These are phyloP conservation scores for Myochromella boudieri DNA, from an alignment of 768 basidiomycete species.

Conservation along the genomic window DNA sequence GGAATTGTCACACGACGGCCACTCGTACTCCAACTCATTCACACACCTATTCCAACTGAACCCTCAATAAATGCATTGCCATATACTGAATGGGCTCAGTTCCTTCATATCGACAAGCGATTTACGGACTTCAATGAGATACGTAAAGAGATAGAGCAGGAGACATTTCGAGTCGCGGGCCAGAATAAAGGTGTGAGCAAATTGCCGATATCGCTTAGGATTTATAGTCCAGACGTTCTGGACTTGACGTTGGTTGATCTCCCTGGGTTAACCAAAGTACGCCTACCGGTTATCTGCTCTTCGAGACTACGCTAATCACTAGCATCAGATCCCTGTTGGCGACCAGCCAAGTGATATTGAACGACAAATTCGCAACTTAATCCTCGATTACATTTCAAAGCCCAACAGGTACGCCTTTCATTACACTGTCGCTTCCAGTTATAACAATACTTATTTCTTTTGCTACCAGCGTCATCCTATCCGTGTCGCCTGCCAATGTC, in stretches of 20 bases:
- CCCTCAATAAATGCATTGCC: slow-evolving; percentile 42
- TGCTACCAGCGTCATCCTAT: slow-evolving; percentile 79
- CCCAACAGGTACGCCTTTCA: slow-evolving; percentile 80
- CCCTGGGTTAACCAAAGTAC: slow-evolving; percentile 93
- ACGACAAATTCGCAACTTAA: slow-evolving; percentile 89
- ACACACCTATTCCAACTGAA: slow-evolving; percentile 70
- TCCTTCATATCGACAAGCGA: slow-evolving; percentile 92
- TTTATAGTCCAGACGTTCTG: slow-evolving; percentile 93
- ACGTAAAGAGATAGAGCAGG: slow-evolving; percentile 94
- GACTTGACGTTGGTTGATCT: slow-evolving; percentile 96
- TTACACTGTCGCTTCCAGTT: too few relatives aligned
- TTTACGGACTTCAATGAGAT: slow-evolving; percentile 97
- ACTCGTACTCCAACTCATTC: slow-evolving; percentile 92
- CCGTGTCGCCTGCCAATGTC: slow-evolving; percentile 96
- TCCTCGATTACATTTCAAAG: slow-evolving; percentile 95
- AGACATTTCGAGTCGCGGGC: slow-evolving; percentile 95
- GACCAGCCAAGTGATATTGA: slow-evolving; percentile 99
- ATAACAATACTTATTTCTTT: neutral
- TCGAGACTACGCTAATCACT: neutral
- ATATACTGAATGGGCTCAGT: slow-evolving; percentile 92
- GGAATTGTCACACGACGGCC: slow-evolving; percentile 97
- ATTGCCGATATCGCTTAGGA: slow-evolving; percentile 90
- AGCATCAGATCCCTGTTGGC: slow-evolving; percentile 90
- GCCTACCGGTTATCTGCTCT: slow-evolving; percentile 19
- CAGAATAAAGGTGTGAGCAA: slow-evolving; percentile 99